Percentiles rank a stretch among this genome's conserved stretches.
Conservation (phyloP, 176 grass and related monocot genomes). For the Hordeum vulgare region DNA sequence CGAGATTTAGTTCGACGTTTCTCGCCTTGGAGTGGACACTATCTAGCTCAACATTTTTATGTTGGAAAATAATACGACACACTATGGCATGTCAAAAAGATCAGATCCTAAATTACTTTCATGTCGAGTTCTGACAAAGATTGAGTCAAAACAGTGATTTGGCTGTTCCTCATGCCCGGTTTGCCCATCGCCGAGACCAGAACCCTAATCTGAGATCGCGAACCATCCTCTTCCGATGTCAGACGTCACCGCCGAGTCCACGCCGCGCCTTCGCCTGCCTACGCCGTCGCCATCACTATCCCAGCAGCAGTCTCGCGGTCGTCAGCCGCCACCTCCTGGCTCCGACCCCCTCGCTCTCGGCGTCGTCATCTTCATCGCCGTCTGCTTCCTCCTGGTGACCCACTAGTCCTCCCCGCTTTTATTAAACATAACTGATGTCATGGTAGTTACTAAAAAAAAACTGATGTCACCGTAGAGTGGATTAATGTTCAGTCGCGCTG, state of each 20-base stretch:
- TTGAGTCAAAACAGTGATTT: too few relatives aligned
- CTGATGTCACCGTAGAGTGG: too few relatives aligned
- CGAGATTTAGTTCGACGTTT: too few relatives aligned
- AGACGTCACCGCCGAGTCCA: conserved; percentile 20
- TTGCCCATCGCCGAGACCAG: neutral
- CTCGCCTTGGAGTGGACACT: too few relatives aligned
- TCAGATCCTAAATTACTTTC: too few relatives aligned
- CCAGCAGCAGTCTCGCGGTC: conserved; percentile 31
- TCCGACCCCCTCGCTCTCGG: conserved; percentile 28
- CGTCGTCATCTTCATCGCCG: conserved; percentile 36
- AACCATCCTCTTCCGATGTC: conserved; percentile 23
- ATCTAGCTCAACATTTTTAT: too few relatives aligned
- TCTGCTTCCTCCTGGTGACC: conserved; percentile 50
- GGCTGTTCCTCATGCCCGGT: neutral
- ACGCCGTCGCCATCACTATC: conserved; percentile 17
- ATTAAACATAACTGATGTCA: too few relatives aligned
- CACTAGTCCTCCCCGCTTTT: neutral
- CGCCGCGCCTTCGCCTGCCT: conserved; percentile 27
- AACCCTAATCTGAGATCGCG: neutral
- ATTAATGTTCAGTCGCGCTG: neutral
- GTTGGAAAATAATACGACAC: too few relatives aligned
- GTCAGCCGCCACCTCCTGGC: conserved; percentile 31
- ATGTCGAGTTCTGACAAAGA: too few relatives aligned
- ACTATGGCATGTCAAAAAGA: accelerated
- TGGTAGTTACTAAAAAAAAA: too few relatives aligned